Evolutionary conservation across 495 filamentous ascomycete species (phyloP).

Genomic region (Immersiella caudata): DNA sequence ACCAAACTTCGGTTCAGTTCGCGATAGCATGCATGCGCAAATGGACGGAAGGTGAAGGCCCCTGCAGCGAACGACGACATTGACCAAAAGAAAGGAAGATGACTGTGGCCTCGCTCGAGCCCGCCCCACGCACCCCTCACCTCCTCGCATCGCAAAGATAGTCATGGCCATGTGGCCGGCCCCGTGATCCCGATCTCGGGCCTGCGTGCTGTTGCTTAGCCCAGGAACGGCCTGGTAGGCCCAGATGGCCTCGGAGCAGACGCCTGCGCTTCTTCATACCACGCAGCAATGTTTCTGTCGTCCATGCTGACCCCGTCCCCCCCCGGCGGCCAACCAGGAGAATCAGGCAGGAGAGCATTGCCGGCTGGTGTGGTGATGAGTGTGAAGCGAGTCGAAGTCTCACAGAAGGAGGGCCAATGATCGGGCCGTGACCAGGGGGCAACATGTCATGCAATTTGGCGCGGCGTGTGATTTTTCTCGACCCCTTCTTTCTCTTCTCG

Average conservation of each 20-base stretch:
- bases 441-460: constrained; percentile 47
- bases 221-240: constrained; percentile 2
- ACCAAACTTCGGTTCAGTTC: constrained; percentile 16
- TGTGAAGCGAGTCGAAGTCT: constrained; percentile 38
- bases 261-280: constrained; percentile 27
- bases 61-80: constrained; percentile 11
- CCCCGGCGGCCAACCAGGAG: constrained; percentile 33
- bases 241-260: constrained; percentile 1
- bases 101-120: not conserved
- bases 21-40: constrained; percentile 21
- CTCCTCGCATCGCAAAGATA: too few relatives aligned
- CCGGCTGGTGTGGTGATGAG: constrained; percentile 39
- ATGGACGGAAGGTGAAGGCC: not conserved
- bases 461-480: constrained; percentile 35
- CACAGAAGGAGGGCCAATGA: constrained; percentile 41
- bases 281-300: not conserved
- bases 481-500: constrained; percentile 5
- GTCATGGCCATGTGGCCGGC: not conserved
- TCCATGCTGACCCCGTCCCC: constrained; percentile 31
- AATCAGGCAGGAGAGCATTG: constrained; percentile 33
- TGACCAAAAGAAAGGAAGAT: not conserved
- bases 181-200: not conserved
- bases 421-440: constrained; percentile 37
- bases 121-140: constrained; percentile 4
- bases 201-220: not conserved